A percentile compares a stretch with the other conserved stretches of the same genome.
Evolutionary conservation across 495 filamentous ascomycete genomes (phyloP).

Genomic region (Halenospora varia): DNA sequence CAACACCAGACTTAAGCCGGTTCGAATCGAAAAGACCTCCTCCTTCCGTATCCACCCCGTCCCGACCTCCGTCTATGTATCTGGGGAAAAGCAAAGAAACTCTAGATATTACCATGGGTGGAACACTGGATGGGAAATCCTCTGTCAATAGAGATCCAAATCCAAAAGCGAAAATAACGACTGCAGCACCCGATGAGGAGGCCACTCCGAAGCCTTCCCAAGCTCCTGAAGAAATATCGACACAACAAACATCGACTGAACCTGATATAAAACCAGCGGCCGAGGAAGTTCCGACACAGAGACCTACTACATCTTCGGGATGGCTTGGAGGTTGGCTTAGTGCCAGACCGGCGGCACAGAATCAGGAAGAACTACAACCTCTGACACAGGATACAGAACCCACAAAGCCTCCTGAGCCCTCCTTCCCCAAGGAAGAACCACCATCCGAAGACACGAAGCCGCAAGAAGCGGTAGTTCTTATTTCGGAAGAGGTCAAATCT

Average conservation of each 20-base stretch:
- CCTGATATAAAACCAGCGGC: neutral
- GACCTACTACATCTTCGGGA: conserved; percentile 37
- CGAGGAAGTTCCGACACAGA: conserved; percentile 8
- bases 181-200: too few species aligned
- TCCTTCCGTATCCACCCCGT: conserved; percentile 17
- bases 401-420: conserved; percentile 5
- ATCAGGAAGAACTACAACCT: conserved; percentile 20
- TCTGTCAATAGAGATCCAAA: neutral
- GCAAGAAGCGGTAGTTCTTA: neutral
- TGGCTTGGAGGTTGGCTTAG: conserved; percentile 60
- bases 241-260: neutral
- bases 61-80: conserved; percentile 37
- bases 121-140: conserved; percentile 15
- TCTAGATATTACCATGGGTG: conserved; percentile 23
- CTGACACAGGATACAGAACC: conserved; percentile 21
- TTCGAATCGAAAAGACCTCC: conserved; percentile 39
- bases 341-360: conserved; percentile 23
- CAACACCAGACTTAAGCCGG: conserved; percentile 42
- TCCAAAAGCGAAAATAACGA: too few species aligned
- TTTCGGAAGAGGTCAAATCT: too few species aligned
- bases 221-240: neutral
- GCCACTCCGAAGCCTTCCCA: too few species aligned
- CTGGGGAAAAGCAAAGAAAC: conserved; percentile 34
- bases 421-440: too few species aligned
- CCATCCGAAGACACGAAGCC: neutral